These are phyloP conservation scores for Yamadazyma mexicana DNA, from an alignment of 1,139 yeast species.

Conservation along the genomic window DNA sequence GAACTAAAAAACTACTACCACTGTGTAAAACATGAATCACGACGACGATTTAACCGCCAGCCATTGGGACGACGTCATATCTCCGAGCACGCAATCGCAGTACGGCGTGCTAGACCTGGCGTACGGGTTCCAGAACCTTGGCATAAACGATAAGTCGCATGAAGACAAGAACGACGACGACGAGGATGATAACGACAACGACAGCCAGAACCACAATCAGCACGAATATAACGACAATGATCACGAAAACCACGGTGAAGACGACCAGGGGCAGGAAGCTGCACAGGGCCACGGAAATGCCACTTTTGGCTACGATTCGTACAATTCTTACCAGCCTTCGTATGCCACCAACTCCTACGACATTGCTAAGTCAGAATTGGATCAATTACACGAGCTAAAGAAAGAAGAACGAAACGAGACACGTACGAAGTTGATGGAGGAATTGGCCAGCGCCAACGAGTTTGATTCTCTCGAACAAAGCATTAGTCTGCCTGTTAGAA, in stretches of 20 bases:
- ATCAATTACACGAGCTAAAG: conserved; percentile 33
- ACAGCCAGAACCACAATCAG: conserved; percentile 16
- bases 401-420: conserved; percentile 38
- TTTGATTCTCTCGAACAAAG: conserved; percentile 23
- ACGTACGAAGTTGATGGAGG: conserved; percentile 34
- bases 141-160: conserved; percentile 18
- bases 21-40: conserved; percentile 23
- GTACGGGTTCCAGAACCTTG: conserved; percentile 28
- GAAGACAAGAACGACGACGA: conserved; percentile 17
- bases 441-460: conserved; percentile 35
- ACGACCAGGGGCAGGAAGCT: conserved; percentile 1
- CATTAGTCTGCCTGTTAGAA: conserved; percentile 20
- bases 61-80: conserved; percentile 38
- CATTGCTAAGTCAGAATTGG: conserved; percentile 25
- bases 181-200: conserved; percentile 4
- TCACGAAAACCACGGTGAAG: conserved; percentile 1
- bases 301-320: background rate
- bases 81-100: conserved; percentile 18
- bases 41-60: conserved; percentile 37
- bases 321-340: conserved; percentile 1
- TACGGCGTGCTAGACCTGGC: conserved; percentile 9
- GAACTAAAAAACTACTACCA: background rate
- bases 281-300: no score
- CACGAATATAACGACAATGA: conserved; percentile 13
- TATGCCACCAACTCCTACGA: conserved; percentile 11